These are phyloP conservation scores for Xylariales sp. DNA, from an alignment of 2,329 filamentous ascomycete genomes.

Conservation along the genomic window DNA sequence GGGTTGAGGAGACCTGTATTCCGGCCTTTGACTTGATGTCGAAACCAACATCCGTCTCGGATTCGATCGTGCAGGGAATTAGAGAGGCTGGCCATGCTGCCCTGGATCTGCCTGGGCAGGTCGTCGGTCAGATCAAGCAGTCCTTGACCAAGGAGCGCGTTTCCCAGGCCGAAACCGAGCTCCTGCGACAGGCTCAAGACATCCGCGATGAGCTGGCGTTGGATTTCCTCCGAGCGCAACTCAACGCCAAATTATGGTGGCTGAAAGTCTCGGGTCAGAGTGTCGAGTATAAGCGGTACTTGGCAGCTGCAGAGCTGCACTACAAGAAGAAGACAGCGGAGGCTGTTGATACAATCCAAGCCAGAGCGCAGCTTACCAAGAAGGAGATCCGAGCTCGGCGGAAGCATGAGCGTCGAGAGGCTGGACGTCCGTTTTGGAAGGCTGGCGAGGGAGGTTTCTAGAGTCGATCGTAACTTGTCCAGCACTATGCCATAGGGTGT, in stretches of 20 bases:
- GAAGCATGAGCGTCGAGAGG: constrained; percentile 19
- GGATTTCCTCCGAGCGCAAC: constrained; percentile 46
- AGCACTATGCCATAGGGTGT: constrained; percentile 21
- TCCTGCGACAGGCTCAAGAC: constrained; percentile 29
- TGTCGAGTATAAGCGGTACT: constrained; percentile 42
- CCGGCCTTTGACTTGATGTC: constrained; percentile 26
- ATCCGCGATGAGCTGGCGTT: constrained; percentile 37
- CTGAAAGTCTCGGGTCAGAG: constrained; percentile 46
- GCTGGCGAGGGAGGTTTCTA: constrained; percentile 14
- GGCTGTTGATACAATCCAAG: constrained; percentile 25
- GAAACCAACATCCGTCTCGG: constrained; percentile 26
- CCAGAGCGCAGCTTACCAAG: constrained; percentile 22
- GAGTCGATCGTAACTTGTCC: constrained; percentile 11
- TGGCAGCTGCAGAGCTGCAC: constrained; percentile 41
- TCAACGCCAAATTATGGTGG: constrained; percentile 54
- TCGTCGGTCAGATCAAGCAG: constrained; percentile 19
- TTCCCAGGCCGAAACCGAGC: constrained; percentile 26
- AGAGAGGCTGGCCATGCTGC: constrained; percentile 20
- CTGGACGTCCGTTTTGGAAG: constrained; percentile 21
- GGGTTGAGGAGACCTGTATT: constrained; percentile 28
- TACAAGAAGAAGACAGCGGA: constrained; percentile 31
- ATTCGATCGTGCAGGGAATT: constrained; percentile 24
- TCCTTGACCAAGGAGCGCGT: constrained; percentile 20
- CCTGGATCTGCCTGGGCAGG: constrained; percentile 14
- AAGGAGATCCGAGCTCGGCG: constrained; percentile 22